Conservation (phyloP, 2,329 filamentous ascomycete genomes). For the Aspergillus japonicus region DNA sequence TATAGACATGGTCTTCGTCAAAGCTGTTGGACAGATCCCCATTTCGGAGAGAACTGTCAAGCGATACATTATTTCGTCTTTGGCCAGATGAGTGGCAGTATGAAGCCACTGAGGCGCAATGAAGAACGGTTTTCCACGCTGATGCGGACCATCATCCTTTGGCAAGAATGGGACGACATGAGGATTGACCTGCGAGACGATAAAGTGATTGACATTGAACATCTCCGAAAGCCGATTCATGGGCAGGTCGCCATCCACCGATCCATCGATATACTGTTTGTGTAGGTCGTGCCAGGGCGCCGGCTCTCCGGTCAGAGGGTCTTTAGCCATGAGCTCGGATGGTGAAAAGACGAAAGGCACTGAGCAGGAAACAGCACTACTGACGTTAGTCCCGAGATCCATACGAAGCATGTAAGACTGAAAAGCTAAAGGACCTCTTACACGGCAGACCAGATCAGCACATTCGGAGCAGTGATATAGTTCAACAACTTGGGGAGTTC, state of each 20-base stretch:
- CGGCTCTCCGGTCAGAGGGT: conserved; percentile 73
- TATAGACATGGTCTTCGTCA: conserved; percentile 76
- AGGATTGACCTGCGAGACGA: conserved; percentile 94
- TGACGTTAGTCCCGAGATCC: conserved; percentile 13
- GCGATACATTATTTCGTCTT: conserved; percentile 75
- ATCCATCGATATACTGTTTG: conserved; percentile 89
- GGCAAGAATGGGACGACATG: conserved; percentile 85
- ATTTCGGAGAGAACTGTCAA: conserved; percentile 78
- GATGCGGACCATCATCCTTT: conserved; percentile 61
- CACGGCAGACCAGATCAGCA: conserved; percentile 94
- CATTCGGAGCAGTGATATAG: conserved; percentile 89
- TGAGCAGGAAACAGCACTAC: conserved; percentile 81
- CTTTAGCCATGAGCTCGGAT: conserved; percentile 76
- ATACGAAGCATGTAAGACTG: not conserved
- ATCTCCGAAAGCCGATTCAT: conserved; percentile 88
- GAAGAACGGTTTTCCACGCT: conserved; percentile 31
- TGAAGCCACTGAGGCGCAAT: conserved; percentile 58
- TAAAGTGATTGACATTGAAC: conserved; percentile 98
- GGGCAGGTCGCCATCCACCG: conserved; percentile 89
- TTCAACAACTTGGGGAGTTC: conserved; percentile 85
- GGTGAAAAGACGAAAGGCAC: conserved; percentile 83
- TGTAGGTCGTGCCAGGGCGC: conserved; percentile 83
- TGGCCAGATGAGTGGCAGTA: conserved; percentile 69
- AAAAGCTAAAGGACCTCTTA: conserved; percentile 38
- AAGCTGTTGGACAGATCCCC: conserved; percentile 73